Base-by-base conservation (phyloP, 2,329 filamentous ascomycete genomes). In the Sclerotinia spermophila region DNA sequence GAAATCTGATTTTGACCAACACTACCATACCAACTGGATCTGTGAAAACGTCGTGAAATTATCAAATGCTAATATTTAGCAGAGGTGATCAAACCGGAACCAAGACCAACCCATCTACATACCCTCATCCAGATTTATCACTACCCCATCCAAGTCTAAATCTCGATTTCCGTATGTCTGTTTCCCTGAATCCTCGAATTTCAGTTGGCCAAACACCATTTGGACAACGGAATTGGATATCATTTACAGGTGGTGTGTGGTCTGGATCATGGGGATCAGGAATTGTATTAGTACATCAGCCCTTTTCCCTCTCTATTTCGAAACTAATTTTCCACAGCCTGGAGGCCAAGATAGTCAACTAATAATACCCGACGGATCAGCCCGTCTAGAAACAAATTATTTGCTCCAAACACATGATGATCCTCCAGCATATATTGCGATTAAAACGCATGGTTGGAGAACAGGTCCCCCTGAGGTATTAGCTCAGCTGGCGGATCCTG, bases 121-220 rank as follows among this genome's bases (percentile, higher is more conserved):
- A 65, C 68, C 69, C 72, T n/a, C 58, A 73, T 30, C 67, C 68
- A 27, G 51, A 71, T 38, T n/a, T 65, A 38, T 65, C 69, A n/a
- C 60, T 72, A 6, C 83, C 84, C 21, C 81, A 82, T 75, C 84
- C 84, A 7, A 80, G 79, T 51, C 80, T 85, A 65, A 81, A 81
- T 66, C 84, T 85, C 60, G 84, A 86, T 75, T 85, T 86, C 73
- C 83, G 84, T 69, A 82, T 86, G 76, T 82, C 82, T 55, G 83
- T 85, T 21, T 79, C 78, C 27, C 78, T 85, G 40, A 82, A 83
- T 72, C 81, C 82, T 27, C 78, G 81, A 44, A 81, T 84, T 17
- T 80, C 80, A 33, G 80, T 85, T 53, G 84, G 83, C 42, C 76
- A 79, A 19, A 80, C 82, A 66, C 75, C 79, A 45, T 76, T 77